These are phyloP conservation scores for Nephelium lappaceum DNA, from an alignment of 345 rosid genomes.

Conservation along the genomic window DNA sequence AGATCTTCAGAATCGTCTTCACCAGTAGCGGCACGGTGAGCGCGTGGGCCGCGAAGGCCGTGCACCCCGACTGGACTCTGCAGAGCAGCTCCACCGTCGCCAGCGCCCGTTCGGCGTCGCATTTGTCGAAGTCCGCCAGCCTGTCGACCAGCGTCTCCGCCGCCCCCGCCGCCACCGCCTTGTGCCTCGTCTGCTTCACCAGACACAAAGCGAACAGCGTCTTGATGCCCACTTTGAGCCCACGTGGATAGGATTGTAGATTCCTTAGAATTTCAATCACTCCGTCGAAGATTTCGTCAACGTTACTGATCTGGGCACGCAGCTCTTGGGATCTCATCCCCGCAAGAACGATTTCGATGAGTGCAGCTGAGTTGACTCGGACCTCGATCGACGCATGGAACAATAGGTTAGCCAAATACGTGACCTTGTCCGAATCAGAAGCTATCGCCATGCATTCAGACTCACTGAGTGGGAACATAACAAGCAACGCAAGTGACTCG, in stretches of 20 bases:
- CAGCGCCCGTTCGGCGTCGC: constrained; percentile 84
- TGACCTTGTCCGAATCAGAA: constrained; percentile 48
- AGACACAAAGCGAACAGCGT: constrained; percentile 86
- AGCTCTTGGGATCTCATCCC: constrained; percentile 72
- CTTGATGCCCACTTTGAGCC: constrained; percentile 70
- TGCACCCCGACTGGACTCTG: constrained; percentile 70
- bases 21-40: constrained; percentile 83
- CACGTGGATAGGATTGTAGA: constrained; percentile 60
- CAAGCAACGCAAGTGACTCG: constrained; percentile 71
- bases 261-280: constrained; percentile 63
- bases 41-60: constrained; percentile 68
- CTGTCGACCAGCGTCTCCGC: constrained; percentile 65
- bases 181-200: constrained; percentile 75
- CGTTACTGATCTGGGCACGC: constrained; percentile 52
- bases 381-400: constrained; percentile 65
- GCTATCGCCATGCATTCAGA: constrained; percentile 63
- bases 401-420: constrained; percentile 48
- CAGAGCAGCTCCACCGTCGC: constrained; percentile 89
- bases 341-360: constrained; percentile 73
- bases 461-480: constrained; percentile 66
- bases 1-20: constrained; percentile 68
- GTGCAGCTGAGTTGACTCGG: constrained; percentile 75
- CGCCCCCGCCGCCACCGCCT: constrained; percentile 80
- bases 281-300: constrained; percentile 69
- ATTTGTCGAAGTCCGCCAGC: constrained; percentile 71